Evolutionary conservation across 768 basidiomycete species (phyloP).

Genomic region (Hebeloma cylindrosporum): DNA sequence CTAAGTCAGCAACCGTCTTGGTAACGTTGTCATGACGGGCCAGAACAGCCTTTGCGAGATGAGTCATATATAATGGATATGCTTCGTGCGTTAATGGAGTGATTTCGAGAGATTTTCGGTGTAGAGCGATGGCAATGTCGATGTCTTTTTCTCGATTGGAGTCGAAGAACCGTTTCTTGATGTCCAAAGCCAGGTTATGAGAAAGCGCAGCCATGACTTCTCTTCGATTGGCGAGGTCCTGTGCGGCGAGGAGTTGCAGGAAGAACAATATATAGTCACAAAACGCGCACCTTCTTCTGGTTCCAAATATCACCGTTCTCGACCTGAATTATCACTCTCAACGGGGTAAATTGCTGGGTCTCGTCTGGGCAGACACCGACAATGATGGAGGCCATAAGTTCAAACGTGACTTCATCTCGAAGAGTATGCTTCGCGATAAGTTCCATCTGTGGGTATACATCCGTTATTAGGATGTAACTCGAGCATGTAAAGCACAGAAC

Average conservation of each 20-base stretch:
- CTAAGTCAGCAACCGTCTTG: not conserved
- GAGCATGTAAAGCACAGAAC: no score
- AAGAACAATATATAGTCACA: not conserved
- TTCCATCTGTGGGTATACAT: no score
- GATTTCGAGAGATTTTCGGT: conserved; percentile 1
- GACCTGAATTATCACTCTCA: not conserved
- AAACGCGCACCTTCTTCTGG: not conserved
- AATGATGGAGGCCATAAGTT: not conserved
- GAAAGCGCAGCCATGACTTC: not conserved
- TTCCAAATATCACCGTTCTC: not conserved
- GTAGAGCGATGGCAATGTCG: conserved; percentile 2
- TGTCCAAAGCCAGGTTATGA: not conserved
- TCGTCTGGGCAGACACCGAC: conserved; percentile 3
- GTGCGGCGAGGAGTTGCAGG: not conserved
- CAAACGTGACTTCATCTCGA: not conserved
- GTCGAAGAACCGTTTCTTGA: conserved; percentile 1
- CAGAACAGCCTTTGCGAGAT: conserved; percentile 1
- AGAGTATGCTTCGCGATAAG: not conserved
- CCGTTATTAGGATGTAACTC: no score
- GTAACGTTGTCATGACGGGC: not conserved
- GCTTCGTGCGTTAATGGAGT: not conserved
- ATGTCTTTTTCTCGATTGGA: not conserved
- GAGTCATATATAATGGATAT: not conserved
- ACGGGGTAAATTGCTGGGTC: not conserved
- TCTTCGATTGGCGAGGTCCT: conserved; percentile 1